Conservation (phyloP, 805 yeast genomes). For the Candida silvatica region DNA sequence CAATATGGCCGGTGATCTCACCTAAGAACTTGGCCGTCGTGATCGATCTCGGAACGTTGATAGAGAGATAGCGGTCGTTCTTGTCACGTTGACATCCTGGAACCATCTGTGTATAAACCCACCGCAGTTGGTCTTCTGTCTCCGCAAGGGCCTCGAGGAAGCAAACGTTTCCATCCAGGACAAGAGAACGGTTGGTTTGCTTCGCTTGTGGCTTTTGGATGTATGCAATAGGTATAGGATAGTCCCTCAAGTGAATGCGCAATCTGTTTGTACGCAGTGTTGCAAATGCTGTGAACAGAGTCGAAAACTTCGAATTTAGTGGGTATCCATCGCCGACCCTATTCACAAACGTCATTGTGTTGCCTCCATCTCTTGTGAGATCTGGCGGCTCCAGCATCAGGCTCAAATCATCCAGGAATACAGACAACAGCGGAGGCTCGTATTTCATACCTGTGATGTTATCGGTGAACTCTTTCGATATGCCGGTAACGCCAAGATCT, state of each 20-base stretch:
- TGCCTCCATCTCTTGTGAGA: slow-evolving; percentile 31
- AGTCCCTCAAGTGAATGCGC: slow-evolving; percentile 70
- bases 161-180: slow-evolving; percentile 49
- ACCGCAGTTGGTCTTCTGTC: slow-evolving; percentile 45
- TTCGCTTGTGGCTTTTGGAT: slow-evolving; percentile 38
- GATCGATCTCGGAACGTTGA: slow-evolving; percentile 67
- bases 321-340: slow-evolving; percentile 83
- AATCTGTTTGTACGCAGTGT: slow-evolving; percentile 52
- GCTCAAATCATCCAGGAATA: slow-evolving; percentile 39
- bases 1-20: slow-evolving; percentile 45
- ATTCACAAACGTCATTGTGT: slow-evolving; percentile 53
- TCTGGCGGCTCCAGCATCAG: slow-evolving; percentile 37
- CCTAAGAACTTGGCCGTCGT: slow-evolving; percentile 68
- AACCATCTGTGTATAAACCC: slow-evolving; percentile 53
- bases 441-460: slow-evolving; percentile 37
- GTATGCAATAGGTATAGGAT: slow-evolving; percentile 74
- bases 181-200: slow-evolving; percentile 7
- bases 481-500: slow-evolving; percentile 27
- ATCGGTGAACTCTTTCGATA: slow-evolving; percentile 34
- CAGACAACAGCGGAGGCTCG: slow-evolving; percentile 41
- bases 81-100: slow-evolving; percentile 30
- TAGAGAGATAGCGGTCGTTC: slow-evolving; percentile 36
- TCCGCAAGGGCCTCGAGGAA: slow-evolving; percentile 56
- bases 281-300: slow-evolving; percentile 55
- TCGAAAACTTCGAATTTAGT: slow-evolving; percentile 53